These are phyloP conservation scores for Starmera caribaea DNA, from an alignment of 805 yeast species.

Conservation along the genomic window DNA sequence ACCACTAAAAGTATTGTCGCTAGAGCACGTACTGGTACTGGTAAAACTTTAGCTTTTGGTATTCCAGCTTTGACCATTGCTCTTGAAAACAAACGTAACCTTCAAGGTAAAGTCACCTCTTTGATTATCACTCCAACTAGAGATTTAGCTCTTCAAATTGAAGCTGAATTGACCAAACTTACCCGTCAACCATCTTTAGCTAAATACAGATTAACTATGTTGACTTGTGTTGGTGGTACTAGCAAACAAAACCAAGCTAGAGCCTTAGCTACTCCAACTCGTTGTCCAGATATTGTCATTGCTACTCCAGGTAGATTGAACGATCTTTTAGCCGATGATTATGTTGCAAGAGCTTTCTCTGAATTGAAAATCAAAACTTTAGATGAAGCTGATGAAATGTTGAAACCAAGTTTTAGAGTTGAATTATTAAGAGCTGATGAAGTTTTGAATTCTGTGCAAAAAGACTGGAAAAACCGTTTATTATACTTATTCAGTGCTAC, in stretches of 20 bases:
- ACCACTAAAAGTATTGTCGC: conserved; percentile 63
- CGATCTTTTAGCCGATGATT: conserved; percentile 44
- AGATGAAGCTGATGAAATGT: conserved; percentile 87
- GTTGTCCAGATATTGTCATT: conserved; percentile 52
- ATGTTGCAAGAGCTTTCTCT: conserved; percentile 35
- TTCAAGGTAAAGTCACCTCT: conserved; percentile 37
- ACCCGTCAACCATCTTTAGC: conserved; percentile 19
- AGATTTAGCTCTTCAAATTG: conserved; percentile 80
- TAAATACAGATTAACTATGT: conserved; percentile 27
- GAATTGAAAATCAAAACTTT: conserved; percentile 57
- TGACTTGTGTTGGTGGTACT: conserved; percentile 63
- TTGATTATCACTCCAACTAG: conserved; percentile 83
- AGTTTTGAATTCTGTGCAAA: conserved; percentile 27
- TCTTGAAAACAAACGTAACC: conserved; percentile 11
- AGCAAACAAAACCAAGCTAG: conserved; percentile 28
- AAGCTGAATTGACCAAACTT: conserved; percentile 48
- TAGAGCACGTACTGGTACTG: conserved; percentile 92
- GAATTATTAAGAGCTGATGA: conserved; percentile 51
- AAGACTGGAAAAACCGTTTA: conserved; percentile 30
- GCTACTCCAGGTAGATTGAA: conserved; percentile 86
- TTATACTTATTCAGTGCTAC: conserved; percentile 86
- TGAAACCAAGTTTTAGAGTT: conserved; percentile 72
- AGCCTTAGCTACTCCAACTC: conserved; percentile 18
- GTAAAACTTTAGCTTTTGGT: conserved; percentile 85
- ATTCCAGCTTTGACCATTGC: conserved; percentile 46